Evolutionary conservation across 2,329 filamentous ascomycete species (phyloP).

Genomic region (Fonsecaea nubica): DNA sequence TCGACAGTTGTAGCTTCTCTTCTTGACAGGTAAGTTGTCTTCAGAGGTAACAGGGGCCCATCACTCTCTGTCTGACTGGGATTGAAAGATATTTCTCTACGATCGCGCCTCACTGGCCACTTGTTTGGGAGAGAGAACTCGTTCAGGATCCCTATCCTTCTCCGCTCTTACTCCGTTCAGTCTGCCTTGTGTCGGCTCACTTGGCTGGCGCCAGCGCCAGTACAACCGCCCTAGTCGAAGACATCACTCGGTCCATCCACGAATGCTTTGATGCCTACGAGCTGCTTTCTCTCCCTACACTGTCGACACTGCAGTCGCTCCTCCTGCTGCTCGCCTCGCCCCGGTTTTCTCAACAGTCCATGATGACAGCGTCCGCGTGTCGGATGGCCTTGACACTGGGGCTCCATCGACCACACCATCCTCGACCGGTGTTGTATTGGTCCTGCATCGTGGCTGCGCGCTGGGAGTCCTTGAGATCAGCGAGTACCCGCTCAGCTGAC

Average conservation of each 20-base stretch:
- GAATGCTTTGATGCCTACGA: slow-evolving; percentile 17
- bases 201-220: not conserved
- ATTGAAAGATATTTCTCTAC: slow-evolving; percentile 1
- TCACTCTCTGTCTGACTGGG: not conserved
- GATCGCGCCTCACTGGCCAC: slow-evolving; percentile 13
- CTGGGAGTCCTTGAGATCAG: slow-evolving; percentile 6
- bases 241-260: slow-evolving; percentile 3
- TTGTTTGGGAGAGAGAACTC: slow-evolving; percentile 8
- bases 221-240: not conserved
- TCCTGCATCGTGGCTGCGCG: slow-evolving; percentile 7
- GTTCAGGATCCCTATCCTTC: slow-evolving; percentile 8
- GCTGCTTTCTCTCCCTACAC: slow-evolving; percentile 5
- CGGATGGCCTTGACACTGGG: slow-evolving; percentile 12
- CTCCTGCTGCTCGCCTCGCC: slow-evolving; percentile 10
- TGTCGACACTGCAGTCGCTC: slow-evolving; percentile 10
- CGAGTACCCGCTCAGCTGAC: not conserved
- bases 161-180: slow-evolving; percentile 8
- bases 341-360: slow-evolving; percentile 2
- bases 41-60: not conserved
- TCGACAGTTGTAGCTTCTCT: slow-evolving; percentile 1
- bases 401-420: slow-evolving; percentile 3
- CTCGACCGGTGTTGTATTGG: slow-evolving; percentile 10
- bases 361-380: slow-evolving; percentile 13
- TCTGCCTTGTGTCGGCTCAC: slow-evolving; percentile 12
- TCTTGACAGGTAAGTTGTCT: slow-evolving; percentile 8